These are phyloP conservation scores for Pouteria glomerata DNA, from an alignment of 148 eudicot genomes.

Conservation along the genomic window DNA sequence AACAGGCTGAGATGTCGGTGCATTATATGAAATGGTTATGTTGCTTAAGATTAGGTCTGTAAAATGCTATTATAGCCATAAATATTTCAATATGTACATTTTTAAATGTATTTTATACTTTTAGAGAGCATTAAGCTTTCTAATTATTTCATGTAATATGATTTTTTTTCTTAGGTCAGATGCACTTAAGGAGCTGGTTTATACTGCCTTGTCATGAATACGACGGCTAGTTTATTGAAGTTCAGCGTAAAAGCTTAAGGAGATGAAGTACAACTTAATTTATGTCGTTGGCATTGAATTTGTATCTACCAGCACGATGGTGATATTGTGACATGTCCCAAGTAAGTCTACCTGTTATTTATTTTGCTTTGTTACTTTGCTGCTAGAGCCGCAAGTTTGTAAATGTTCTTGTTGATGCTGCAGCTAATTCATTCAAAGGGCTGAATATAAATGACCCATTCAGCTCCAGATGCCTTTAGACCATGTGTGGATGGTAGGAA, in stretches of 20 bases:
- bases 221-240: neutral
- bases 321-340: neutral
- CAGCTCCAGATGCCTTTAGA: neutral
- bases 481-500: neutral
- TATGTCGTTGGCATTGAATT: neutral
- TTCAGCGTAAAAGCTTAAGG: neutral
- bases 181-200: slow-evolving; percentile 2
- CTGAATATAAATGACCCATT: neutral
- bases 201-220: neutral
- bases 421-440: neutral
- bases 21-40: neutral
- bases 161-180: neutral
- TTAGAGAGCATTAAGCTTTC: neutral
- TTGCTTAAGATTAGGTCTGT: neutral
- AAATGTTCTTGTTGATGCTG: neutral
- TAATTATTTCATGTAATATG: neutral
- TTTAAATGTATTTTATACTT: neutral
- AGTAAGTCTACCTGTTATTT: neutral
- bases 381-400: neutral
- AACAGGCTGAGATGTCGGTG: neutral
- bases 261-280: neutral
- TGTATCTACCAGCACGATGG: neutral
- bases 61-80: neutral
- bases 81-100: neutral
- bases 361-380: neutral